Evolutionary conservation across 169 alveolate genomes (phyloP).

Genomic region (Ichthyophthirius multifiliis): DNA sequence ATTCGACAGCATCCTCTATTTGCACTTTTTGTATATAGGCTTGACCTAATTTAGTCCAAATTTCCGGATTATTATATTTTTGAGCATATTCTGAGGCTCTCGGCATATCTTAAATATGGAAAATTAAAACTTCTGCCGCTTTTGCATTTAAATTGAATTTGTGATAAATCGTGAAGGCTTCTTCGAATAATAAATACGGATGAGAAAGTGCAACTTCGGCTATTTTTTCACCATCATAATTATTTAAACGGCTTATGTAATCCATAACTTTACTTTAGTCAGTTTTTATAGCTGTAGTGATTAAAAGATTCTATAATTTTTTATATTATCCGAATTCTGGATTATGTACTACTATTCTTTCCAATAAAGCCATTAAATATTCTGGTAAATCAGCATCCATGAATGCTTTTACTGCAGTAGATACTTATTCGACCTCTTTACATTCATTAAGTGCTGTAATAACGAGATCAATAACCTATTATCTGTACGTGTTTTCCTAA

Average conservation of each 20-base stretch:
- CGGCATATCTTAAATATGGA: slow-evolving; percentile 72
- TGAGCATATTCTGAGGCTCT: slow-evolving; percentile 88
- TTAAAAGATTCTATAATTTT: slow-evolving; percentile 93
- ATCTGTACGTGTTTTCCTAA: slow-evolving; percentile 91
- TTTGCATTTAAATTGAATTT: slow-evolving; percentile 89
- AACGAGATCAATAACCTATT: slow-evolving; percentile 95
- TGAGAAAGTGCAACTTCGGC: slow-evolving; percentile 92
- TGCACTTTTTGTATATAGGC: slow-evolving; percentile 90
- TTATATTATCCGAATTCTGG: slow-evolving; percentile 95
- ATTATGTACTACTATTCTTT: slow-evolving; percentile 95
- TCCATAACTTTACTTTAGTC: slow-evolving; percentile 93
- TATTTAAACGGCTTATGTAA: slow-evolving; percentile 96
- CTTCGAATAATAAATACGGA: slow-evolving; percentile 90
- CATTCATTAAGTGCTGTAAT: slow-evolving; percentile 96
- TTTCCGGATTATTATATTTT: slow-evolving; percentile 78
- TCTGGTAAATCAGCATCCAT: slow-evolving; percentile 95
- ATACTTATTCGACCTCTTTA: slow-evolving; percentile 95
- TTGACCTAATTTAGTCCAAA: slow-evolving; percentile 96
- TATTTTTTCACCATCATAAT: slow-evolving; percentile 95
- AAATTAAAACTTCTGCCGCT: slow-evolving; percentile 94
- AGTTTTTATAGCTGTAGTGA: slow-evolving; percentile 93
- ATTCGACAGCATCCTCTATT: slow-evolving; percentile 94
- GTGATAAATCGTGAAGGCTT: slow-evolving; percentile 93
- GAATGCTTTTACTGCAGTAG: slow-evolving; percentile 98
- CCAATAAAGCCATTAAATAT: slow-evolving; percentile 93